A percentile compares a stretch with the other conserved stretches of the same genome.
phyloP scores from a whole-genome alignment of 208 protist species.

The Leptomonas pyrrhocoris region DNA sequence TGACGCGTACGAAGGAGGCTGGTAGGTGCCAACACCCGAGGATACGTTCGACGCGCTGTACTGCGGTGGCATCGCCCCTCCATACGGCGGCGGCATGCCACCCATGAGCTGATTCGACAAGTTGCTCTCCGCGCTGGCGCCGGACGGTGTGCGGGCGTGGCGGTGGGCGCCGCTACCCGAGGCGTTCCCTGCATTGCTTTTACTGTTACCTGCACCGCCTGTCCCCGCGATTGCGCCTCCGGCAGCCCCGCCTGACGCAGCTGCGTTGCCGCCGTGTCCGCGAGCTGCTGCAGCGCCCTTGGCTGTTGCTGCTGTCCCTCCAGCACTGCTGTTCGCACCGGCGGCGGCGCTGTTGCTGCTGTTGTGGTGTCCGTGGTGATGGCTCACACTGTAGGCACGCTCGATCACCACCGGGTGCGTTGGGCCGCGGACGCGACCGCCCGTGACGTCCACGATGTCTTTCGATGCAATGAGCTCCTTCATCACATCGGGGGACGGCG shows the following conservation, averaged over 20 bases:
- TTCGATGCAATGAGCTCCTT: constrained; percentile 49
- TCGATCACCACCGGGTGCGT: constrained; percentile 84
- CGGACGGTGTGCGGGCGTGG: constrained; percentile 17
- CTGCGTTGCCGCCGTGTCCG: neutral
- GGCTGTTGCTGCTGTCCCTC: constrained; percentile 10
- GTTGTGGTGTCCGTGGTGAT: constrained; percentile 30
- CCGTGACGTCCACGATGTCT: constrained; percentile 55
- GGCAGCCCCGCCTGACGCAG: no score
- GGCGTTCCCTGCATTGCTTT: neutral
- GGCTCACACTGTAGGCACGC: constrained; percentile 61
- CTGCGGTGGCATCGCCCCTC: constrained; percentile 19
- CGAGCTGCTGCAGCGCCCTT: neutral
- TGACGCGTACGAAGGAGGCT: constrained; percentile 17
- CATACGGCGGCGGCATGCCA: constrained; percentile 31
- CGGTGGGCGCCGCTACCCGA: neutral
- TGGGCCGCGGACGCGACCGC: constrained; percentile 62
- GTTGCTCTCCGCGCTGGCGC: constrained; percentile 24
- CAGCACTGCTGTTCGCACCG: neutral
- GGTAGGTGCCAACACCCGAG: constrained; percentile 3
- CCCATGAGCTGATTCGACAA: constrained; percentile 20
- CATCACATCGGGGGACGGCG: constrained; percentile 58
- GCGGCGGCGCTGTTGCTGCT: constrained; percentile 5
- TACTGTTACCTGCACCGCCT: neutral
- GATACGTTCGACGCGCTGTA: constrained; percentile 3
- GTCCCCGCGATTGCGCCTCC: no score